Percentiles rank a stretch among this genome's conserved stretches.
phyloP scores from a whole-genome alignment of 768 basidiomycete species.

The button mushroom (Agaricus bisporus) region DNA sequence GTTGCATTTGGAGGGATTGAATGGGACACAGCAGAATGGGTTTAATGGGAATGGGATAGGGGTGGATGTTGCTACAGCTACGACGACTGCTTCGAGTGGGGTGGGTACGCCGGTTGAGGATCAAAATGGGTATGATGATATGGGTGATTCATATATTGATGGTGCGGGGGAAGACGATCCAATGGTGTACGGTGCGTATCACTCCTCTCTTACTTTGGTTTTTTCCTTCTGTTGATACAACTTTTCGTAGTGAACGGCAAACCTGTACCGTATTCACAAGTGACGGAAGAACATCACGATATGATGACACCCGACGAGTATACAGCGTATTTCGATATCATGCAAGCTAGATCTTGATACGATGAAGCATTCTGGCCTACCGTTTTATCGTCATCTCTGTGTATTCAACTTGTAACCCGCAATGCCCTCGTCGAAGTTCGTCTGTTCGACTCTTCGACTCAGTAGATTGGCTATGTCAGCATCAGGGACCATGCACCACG shows the following conservation, averaged over 20 bases:
- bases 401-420: too few relatives aligned
- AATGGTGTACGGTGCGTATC: conserved; percentile 55
- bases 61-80: neutral
- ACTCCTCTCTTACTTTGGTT: neutral
- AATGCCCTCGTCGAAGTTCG: too few relatives aligned
- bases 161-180: conserved; percentile 43
- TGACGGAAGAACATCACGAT: conserved; percentile 91
- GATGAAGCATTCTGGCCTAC: neutral
- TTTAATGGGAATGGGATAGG: neutral
- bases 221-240: neutral
- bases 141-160: conserved; percentile 9
- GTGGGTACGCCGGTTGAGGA: conserved; percentile 18
- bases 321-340: conserved; percentile 68
- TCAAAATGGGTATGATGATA: conserved; percentile 17
- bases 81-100: conserved; percentile 11
- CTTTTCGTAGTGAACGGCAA: conserved; percentile 60
- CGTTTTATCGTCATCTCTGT: neutral
- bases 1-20: conserved; percentile 11
- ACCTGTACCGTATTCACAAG: conserved; percentile 65
- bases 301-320: conserved; percentile 94
- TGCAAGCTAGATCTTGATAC: conserved; percentile 18
- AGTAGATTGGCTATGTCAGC: too few relatives aligned
- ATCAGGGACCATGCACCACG: too few relatives aligned
- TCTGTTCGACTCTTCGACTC: too few relatives aligned
- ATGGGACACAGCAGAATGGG: neutral